Base-by-base conservation (phyloP, 73 alveolate species). In the Paramecium sexaurelia region DNA sequence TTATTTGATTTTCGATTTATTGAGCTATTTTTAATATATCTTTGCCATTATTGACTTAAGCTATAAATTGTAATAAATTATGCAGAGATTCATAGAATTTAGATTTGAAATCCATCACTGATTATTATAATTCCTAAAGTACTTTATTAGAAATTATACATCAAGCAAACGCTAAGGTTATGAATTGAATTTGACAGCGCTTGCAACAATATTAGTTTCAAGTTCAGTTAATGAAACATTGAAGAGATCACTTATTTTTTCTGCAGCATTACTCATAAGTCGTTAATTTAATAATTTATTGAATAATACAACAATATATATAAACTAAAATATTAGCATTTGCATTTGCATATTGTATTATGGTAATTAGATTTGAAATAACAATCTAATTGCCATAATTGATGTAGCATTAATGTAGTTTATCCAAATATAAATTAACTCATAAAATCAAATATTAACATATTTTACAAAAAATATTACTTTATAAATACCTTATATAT, bases 201-300 rank as follows among this genome's bases (percentile, higher is more conserved):
- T 22, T 9, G 55, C 40, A 37, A 78, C 27, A 24, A 78, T 37
- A 55, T 78, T 78, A 15, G 90, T 78, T 78, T 78, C 90, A 22
- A 78, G 73, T 15, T 78, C 90, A 19, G 73, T 22, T 29, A 78
- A 40, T 39, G 90, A 29, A 24, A 78, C 73, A 29, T 78, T 32
- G 43, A 78, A 78, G 13, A 78, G 73, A 78, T 78, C 90, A 78
- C 90, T 45, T 41, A 78, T 78, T 43, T 78, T 78, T 43, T 78
- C 90, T 39, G 90, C 90, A 39, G 90, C 90, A 39, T 33, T 36
- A 73, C 87, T 73, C 57, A 61, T 61, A 29, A 13, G 83, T 61
- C 83, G 83, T 61, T 61, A 61, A 61, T 61, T 61, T 61, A 26
- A 61, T 29, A 61, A 61, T 29, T 61, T 61, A 61, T 61, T 26